Percentiles rank a stretch among this genome's conserved stretches.
Conservation (phyloP, 2,329 filamentous ascomycete species). For the Coniochaeta sp. region DNA sequence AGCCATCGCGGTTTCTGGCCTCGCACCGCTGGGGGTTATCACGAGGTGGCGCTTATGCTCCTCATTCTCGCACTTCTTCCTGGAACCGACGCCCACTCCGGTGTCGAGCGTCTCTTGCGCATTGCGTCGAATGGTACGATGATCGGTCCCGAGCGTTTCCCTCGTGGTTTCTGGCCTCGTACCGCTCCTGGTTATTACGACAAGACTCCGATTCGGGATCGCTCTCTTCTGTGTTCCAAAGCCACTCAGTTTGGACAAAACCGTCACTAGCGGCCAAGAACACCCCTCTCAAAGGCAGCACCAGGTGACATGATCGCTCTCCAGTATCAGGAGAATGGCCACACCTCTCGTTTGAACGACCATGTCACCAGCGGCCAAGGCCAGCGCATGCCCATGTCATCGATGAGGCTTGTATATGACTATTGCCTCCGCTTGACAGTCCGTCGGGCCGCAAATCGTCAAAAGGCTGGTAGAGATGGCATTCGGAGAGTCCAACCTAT, state of each 20-base stretch:
- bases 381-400: too few species aligned
- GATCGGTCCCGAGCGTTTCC: constrained; percentile 62
- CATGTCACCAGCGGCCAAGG: too few species aligned
- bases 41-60: background rate
- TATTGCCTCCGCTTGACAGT: too few species aligned
- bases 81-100: constrained; percentile 62
- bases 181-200: constrained; percentile 50
- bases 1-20: constrained; percentile 62
- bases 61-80: background rate
- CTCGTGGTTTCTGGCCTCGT: constrained; percentile 63
- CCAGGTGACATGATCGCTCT: constrained; percentile 60
- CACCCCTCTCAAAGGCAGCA: constrained; percentile 54
- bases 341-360: too few species aligned
- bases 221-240: constrained; percentile 55
- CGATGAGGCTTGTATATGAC: too few species aligned
- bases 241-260: too few species aligned
- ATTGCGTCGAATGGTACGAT: constrained; percentile 71
- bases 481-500: too few species aligned
- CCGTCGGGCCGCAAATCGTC: too few species aligned
- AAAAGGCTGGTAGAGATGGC: too few species aligned
- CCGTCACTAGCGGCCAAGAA: constrained; percentile 58
- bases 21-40: constrained; percentile 44
- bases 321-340: constrained; percentile 68
- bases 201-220: constrained; percentile 44
- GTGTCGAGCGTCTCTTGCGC: constrained; percentile 70